phyloP scores from a whole-genome alignment of 768 basidiomycete genomes.

The Royoungia palumana region DNA sequence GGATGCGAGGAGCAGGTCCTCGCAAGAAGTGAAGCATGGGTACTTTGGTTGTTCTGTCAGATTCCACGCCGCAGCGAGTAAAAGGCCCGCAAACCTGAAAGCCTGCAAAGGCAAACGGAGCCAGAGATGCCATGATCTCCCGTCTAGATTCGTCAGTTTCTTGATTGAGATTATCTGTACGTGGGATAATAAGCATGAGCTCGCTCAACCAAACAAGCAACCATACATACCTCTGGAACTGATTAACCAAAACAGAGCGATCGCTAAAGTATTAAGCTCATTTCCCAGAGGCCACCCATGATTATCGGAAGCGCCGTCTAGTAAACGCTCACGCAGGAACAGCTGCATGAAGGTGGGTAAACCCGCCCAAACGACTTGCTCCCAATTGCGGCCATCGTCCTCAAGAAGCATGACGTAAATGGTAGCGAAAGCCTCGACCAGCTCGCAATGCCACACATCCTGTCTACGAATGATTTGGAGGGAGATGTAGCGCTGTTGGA shows the following conservation, averaged over 20 bases:
- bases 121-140: conserved; percentile 36
- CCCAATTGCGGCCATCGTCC: conserved; percentile 47
- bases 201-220: not conserved
- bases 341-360: conserved; percentile 39
- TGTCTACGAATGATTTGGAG: conserved; percentile 45
- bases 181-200: not conserved
- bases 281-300: conserved; percentile 50
- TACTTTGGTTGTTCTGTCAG: conserved; percentile 19
- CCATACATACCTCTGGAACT: conserved; percentile 29
- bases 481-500: conserved; percentile 42
- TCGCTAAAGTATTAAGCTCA: conserved; percentile 42
- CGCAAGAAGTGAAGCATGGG: conserved; percentile 41
- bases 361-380: conserved; percentile 44
- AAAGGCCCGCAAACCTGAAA: conserved; percentile 42
- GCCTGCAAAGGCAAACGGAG: conserved; percentile 47
- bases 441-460: conserved; percentile 32
- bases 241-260: conserved; percentile 48
- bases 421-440: conserved; percentile 48
- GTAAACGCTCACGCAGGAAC: conserved; percentile 40
- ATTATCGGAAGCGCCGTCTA: conserved; percentile 36
- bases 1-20: conserved; percentile 29
- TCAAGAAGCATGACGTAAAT: conserved; percentile 60
- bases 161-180: conserved; percentile 20
- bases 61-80: not conserved
- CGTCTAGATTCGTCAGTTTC: conserved; percentile 34